phyloP scores from a whole-genome alignment of 2,329 filamentous ascomycete genomes.

The Blastomyces gilchristii region DNA sequence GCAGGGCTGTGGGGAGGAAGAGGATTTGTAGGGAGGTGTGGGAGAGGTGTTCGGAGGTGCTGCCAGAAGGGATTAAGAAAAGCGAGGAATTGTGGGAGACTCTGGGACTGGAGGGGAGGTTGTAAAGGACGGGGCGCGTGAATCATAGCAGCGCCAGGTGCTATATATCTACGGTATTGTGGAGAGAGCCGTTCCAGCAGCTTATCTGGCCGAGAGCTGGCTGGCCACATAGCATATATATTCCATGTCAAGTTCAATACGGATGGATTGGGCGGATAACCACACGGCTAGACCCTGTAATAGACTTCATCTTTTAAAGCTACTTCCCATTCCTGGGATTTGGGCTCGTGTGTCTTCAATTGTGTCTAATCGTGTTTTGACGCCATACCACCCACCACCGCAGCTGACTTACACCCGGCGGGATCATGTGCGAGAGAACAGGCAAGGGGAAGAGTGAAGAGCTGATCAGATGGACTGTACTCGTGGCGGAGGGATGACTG shows the following conservation, averaged over 20 bases:
- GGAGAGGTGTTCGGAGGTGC: slow-evolving; percentile 38
- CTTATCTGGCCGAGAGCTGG: too few species aligned
- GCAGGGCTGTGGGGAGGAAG: slow-evolving; percentile 32
- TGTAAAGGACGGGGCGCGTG: slow-evolving; percentile 20
- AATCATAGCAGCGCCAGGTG: neutral
- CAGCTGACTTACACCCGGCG: neutral
- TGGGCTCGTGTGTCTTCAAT: too few species aligned
- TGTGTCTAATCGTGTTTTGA: too few species aligned
- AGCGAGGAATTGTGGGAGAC: slow-evolving; percentile 43
- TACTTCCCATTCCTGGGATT: too few species aligned
- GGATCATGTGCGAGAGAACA: neutral
- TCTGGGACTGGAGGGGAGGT: slow-evolving; percentile 29
- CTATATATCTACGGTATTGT: too few species aligned
- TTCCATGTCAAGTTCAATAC: too few species aligned
- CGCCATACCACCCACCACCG: too few species aligned
- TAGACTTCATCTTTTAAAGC: too few species aligned
- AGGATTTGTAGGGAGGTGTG: slow-evolving; percentile 44
- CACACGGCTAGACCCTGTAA: too few species aligned
- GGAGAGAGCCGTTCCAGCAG: too few species aligned
- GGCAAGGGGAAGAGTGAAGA: neutral
- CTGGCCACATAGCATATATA: too few species aligned
- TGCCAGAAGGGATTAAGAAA: slow-evolving; percentile 38
- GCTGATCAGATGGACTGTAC: slow-evolving; percentile 4
- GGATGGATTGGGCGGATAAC: too few species aligned
- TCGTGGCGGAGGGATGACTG: neutral